phyloP scores from a whole-genome alignment of 495 filamentous ascomycete species.

The Cetradonia linearis region DNA sequence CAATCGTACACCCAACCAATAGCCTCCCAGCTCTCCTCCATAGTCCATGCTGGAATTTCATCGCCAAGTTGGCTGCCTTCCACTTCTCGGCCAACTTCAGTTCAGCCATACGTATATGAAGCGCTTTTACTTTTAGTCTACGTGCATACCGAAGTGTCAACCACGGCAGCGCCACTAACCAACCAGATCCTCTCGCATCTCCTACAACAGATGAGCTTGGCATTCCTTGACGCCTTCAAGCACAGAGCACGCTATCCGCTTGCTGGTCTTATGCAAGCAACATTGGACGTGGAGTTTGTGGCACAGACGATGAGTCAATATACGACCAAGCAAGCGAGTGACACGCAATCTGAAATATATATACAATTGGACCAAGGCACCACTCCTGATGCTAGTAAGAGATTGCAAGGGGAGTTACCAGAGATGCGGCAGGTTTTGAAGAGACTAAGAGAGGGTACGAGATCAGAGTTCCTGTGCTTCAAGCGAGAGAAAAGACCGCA shows the following conservation, averaged over 20 bases:
- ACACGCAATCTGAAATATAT: constrained; percentile 79
- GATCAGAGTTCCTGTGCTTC: constrained; percentile 78
- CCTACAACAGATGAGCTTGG: constrained; percentile 60
- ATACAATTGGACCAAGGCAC: constrained; percentile 77
- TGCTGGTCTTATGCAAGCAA: constrained; percentile 86
- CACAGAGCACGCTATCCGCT: constrained; percentile 58
- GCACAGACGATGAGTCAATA: constrained; percentile 84
- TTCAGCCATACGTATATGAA: constrained; percentile 79
- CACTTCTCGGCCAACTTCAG: constrained; percentile 56
- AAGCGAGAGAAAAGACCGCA: constrained; percentile 35
- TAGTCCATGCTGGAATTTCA: constrained; percentile 60
- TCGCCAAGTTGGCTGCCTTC: constrained; percentile 60
- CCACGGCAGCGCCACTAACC: constrained; percentile 63
- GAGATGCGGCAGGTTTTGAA: constrained; percentile 82
- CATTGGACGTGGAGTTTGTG: constrained; percentile 92
- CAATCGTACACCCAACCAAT: constrained; percentile 76
- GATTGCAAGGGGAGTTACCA: constrained; percentile 74
- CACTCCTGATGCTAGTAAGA: constrained; percentile 67
- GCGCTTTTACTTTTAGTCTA: constrained; percentile 72
- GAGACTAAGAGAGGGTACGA: constrained; percentile 67
- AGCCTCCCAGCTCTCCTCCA: constrained; percentile 47
- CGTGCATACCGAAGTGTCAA: constrained; percentile 83
- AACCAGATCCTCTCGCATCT: constrained; percentile 67
- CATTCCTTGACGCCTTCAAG: constrained; percentile 62
- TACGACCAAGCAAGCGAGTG: constrained; percentile 68